phyloP scores from a whole-genome alignment of 345 rosid genomes.

The Euphorbia tirucalli region DNA sequence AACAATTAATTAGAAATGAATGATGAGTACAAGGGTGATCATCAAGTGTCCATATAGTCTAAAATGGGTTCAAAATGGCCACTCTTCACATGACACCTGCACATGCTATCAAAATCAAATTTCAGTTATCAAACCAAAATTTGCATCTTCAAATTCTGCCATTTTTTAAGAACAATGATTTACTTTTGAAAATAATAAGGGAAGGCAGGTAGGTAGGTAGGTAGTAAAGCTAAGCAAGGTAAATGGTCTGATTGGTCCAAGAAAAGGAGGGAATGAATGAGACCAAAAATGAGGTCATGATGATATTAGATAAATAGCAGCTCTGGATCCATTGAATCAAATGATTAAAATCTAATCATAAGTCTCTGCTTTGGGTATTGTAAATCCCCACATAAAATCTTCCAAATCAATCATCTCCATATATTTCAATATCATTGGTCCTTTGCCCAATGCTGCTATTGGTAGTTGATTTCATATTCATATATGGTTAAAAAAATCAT shows the following conservation, averaged over 20 bases:
- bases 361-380: no score
- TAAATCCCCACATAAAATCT: no score
- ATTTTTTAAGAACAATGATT: no score
- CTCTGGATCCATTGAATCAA: neutral
- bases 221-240: no score
- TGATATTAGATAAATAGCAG: neutral
- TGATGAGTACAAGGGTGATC: no score
- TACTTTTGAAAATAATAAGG: neutral
- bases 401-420: neutral
- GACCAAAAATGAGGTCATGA: neutral
- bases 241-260: no score
- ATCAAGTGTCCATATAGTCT: neutral
- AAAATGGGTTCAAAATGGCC: no score
- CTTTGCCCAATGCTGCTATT: neutral
- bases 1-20: no score
- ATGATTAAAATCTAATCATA: no score
- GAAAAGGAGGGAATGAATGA: no score
- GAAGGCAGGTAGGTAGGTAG: no score
- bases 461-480: neutral
- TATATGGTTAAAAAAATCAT: no score
- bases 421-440: neutral
- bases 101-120: neutral
- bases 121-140: neutral
- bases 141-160: neutral
- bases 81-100: neutral